Conservation (phyloP, 208 protist species). For the Trypanosoma avium region DNA sequence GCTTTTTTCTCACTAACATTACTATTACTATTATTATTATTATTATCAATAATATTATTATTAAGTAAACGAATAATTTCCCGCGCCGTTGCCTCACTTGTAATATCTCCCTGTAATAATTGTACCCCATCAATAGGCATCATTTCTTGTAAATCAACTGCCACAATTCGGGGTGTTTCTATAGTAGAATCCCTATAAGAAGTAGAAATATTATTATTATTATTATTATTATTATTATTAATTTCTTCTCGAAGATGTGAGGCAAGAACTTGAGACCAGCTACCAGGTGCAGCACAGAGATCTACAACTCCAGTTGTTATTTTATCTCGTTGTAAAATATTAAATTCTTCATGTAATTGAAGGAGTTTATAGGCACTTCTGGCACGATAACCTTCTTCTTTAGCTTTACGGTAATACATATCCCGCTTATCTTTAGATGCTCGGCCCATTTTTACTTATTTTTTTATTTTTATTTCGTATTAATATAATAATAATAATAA, state of each 20-base stretch:
- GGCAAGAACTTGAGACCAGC: constrained; percentile 94
- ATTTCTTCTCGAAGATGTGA: constrained; percentile 29
- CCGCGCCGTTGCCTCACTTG: constrained; percentile 71
- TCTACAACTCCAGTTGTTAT: constrained; percentile 96
- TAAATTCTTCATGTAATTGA: constrained; percentile 98
- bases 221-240: neutral
- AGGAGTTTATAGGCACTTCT: constrained; percentile 99
- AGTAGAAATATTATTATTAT: neutral
- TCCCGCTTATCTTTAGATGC: constrained; percentile 98
- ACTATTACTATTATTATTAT: constrained; percentile 29
- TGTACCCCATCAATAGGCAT: constrained; percentile 97
- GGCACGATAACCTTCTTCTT: constrained; percentile 98
- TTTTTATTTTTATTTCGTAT: neutral
- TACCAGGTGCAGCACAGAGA: constrained; percentile 98
- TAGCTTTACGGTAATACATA: constrained; percentile 99
- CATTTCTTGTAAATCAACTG: constrained; percentile 99
- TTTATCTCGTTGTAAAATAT: constrained; percentile 86
- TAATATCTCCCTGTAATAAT: constrained; percentile 91
- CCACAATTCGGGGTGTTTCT: constrained; percentile 50
- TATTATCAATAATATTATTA: constrained; percentile 20
- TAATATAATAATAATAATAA: no score
- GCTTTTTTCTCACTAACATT: constrained; percentile 52
- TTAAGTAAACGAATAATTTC: constrained; percentile 91
- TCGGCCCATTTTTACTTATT: constrained; percentile 75
- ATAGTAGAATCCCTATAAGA: neutral